Base-by-base conservation (phyloP, 2,329 filamentous ascomycete genomes). In the Colletotrichum costaricense region DNA sequence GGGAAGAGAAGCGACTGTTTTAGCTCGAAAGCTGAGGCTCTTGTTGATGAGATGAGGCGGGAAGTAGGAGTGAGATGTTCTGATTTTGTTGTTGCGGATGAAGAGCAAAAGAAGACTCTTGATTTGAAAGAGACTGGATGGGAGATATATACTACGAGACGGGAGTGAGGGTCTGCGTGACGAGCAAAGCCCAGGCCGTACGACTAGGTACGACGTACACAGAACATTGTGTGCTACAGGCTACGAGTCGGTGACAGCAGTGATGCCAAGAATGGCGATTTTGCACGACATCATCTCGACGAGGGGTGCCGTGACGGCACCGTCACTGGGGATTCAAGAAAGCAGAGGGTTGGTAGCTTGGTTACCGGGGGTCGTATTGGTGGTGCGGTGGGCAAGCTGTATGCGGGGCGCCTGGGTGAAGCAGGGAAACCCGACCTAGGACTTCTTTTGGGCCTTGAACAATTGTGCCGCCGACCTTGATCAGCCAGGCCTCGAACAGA, bases 271-370 rank as follows among this genome's bases (percentile, higher is more conserved):
- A 60, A 73, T 70, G 67, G 67, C 70, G 70, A 73, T 70, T 65
- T 73, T 70, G 67, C 70, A 73, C 70, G 67, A 73, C 70, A 70
- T 73, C 70, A 73, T 73, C 70, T 70, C 35, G 56, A 60, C 55
- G 35, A 49, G 55, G 69, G 69, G 64, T 63, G 46, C 46, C 12
- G 60, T 63, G 57, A 49, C 55, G 9, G 60, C 70, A 72, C 69
- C 24, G 42, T 49, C 42, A 49, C 42, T 49, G 42, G 55, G 55
- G 59, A 33, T 58, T 26, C 38, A 14, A 60, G 24, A 64, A 60
- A 38, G 46, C 58, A 55, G 56, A 69, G 52, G 66, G 67, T 73
- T 70, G 67, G 70, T 63, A 33, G 58, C 42, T 62, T 52, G 30
- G 66, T 46, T 56, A 46, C 57, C 66, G 30, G 58, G 66, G 57